Base-by-base conservation (phyloP, 306 rosid genomes). In the Senna siamea region DNA sequence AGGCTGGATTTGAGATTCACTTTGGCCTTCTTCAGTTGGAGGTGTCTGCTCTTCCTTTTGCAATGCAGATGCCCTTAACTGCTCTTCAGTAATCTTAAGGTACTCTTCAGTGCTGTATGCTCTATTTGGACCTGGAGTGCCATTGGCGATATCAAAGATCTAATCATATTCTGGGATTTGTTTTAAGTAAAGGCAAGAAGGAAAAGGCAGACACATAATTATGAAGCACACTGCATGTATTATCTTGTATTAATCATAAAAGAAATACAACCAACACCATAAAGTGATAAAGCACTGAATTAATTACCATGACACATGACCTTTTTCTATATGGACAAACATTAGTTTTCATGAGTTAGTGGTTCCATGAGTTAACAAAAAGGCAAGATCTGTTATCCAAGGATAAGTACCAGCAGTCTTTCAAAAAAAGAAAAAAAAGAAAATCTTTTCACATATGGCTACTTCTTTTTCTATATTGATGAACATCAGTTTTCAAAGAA, bases 41-140 rank as follows among this genome's bases (percentile, higher is more conserved):
- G 81, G 56, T 40, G 79, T 54, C 80, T 81, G 87, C 53, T 6
- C 79, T 51, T 84, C 85, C 75, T 74, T 86, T 89, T 76, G 85
- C 55, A 85, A 78, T 46, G 88, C 63, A 40, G 81, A 43, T 78
- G 90, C 93, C 83, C 81, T 85, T 35, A 92, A 83, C 81, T 92
- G 99, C 79, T 88, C 96, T 77, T 92, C 95, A 26, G 98, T 92
- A 62, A 92, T 79, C 90, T 87, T 92, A 8, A 92, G 87, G 84
- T 85, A 87, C 54, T 95, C 96, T 79, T 90, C 99, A 4, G 86
- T 69, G 77, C 88, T 88, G 87, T 89, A 90, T 68, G 93, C 91
- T 73, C 59, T 82, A 37, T 41, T 78, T 58, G 85, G 77, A 72
- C 83, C 78, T 32, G 60, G 53, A 35, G 63, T 66, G 15, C 84